Percentiles rank a stretch among this genome's conserved stretches.
phyloP scores from a whole-genome alignment of 176 grass and related monocot species.

The barley (Hordeum vulgare) region DNA sequence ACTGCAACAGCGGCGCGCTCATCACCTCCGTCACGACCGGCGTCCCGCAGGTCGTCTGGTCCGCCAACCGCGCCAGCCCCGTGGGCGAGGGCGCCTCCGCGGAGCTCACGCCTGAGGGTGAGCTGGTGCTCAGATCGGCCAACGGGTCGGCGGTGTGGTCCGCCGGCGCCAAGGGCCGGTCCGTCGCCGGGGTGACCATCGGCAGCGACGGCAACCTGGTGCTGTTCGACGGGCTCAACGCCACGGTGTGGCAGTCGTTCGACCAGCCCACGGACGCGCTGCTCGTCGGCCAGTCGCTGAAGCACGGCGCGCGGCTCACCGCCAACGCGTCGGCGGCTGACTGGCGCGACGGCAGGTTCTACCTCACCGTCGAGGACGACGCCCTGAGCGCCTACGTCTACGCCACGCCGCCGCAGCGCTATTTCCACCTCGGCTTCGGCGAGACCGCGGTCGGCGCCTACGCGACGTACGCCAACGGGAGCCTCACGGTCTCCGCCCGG shows the following conservation, averaged over 20 bases:
- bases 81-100: conserved; percentile 16
- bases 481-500: background rate
- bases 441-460: background rate
- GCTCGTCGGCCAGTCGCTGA: conserved; percentile 27
- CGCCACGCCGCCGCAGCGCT: conserved; percentile 24
- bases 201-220: conserved; percentile 32
- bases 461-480: conserved; percentile 24
- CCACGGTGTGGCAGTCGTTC: conserved; percentile 38
- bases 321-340: background rate
- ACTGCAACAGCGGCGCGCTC: conserved; percentile 40
- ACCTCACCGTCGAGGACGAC: conserved; percentile 20
- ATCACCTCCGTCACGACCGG: conserved; percentile 12
- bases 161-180: background rate
- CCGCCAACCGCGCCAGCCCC: conserved; percentile 19
- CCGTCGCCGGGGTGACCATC: conserved; percentile 13
- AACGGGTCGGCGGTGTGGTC: conserved; percentile 17
- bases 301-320: background rate
- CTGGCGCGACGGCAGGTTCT: conserved; percentile 19
- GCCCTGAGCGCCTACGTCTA: conserved; percentile 15
- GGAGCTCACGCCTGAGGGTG: conserved; percentile 6
- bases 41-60: conserved; percentile 43
- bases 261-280: conserved; percentile 44
- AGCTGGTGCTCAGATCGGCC: conserved; percentile 6
- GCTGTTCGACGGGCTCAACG: conserved; percentile 10
- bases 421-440: conserved; percentile 6